Percentiles rank a stretch among this genome's conserved stretches.
Conservation (phyloP, 2,329 filamentous ascomycete genomes). For the Penicillium freii region DNA sequence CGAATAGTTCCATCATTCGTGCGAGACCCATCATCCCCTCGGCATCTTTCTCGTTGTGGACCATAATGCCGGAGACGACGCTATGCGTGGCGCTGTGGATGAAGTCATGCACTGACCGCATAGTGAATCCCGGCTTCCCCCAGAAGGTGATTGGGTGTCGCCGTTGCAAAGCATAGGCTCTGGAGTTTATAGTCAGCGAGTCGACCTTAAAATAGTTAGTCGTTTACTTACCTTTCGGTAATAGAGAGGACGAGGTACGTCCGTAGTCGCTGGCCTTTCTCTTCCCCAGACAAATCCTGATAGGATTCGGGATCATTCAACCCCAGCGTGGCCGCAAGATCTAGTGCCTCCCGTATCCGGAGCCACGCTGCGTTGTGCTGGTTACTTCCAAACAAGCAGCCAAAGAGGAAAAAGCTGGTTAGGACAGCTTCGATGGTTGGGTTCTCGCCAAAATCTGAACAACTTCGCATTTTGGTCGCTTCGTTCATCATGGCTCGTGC, state of each 20-base stretch:
- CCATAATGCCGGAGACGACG: constrained; percentile 41
- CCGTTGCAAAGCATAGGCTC: constrained; percentile 45
- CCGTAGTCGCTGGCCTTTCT: constrained; percentile 40
- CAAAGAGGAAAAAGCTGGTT: constrained; percentile 75
- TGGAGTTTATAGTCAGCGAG: constrained; percentile 14
- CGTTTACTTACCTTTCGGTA: constrained; percentile 31
- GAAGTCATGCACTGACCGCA: constrained; percentile 43
- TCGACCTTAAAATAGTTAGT: background rate
- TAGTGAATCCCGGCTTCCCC: constrained; percentile 41
- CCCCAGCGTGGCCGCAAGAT: constrained; percentile 42
- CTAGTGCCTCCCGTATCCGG: constrained; percentile 67
- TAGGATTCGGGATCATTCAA: constrained; percentile 44
- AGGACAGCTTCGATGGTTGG: constrained; percentile 49
- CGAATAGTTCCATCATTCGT: constrained; percentile 46
- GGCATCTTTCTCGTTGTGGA: constrained; percentile 45
- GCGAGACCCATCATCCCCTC: constrained; percentile 45
- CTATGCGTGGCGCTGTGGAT: constrained; percentile 38
- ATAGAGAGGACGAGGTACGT: constrained; percentile 40
- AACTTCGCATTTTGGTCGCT: constrained; percentile 45
- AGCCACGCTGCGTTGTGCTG: constrained; percentile 77
- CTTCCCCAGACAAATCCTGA: constrained; percentile 35
- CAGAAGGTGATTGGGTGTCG: constrained; percentile 45
- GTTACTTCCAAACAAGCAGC: constrained; percentile 67
- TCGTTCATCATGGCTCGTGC: constrained; percentile 45
- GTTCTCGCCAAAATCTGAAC: constrained; percentile 42